Base-by-base conservation (phyloP, 257 asterid genomes). In the Ajuga chamaepitys region DNA sequence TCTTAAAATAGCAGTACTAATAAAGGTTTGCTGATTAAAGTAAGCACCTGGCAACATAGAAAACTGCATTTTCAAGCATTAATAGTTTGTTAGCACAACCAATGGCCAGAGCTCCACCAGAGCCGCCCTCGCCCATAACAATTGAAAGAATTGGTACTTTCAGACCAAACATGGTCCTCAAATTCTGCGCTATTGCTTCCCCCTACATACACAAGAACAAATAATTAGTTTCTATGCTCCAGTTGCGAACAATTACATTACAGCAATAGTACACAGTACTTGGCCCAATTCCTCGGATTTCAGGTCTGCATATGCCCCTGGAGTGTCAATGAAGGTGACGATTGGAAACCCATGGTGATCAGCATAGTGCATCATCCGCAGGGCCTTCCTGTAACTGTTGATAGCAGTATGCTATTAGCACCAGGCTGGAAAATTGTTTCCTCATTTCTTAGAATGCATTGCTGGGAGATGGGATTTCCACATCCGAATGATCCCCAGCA, bases 81-180 rank as follows among this genome's bases (percentile, higher is more conserved):
- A 88, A 68, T 66, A 91, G 74, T 81, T 86, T 88, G 80, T 91
- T 91, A 67, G 87, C 95, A 78, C 98, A 91, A 66, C 88, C 96
- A 77, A 91, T 88, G 37, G 96, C 98, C 74, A 91, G 81, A 78
- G 98, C 98, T 70, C 98, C 98, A 75, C 98, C 98, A 65, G 98
- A 88, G 55, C 98, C 98, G 57, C 98, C 98, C 84, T 91, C 98
- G n/a, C 98, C 98, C 4, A 91, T 79, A 70, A 91, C 91, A 76
- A 91, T 84, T 44, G 96, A 86, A 62, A 88, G 66, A 59, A 91
- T 69, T 73, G 98, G 98, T 61, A 91, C 98, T 77, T 86, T 88
- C 73, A 91, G 78, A 77, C 96, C 98, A 83, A 88, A 91, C 98
- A 91, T 91, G 66, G 88, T 78, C 82, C 95, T 83, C 84, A 91